A percentile compares a stretch with the other conserved stretches of the same genome.
phyloP scores from a whole-genome alignment of 768 basidiomycete species.

The Boletus edulis region DNA sequence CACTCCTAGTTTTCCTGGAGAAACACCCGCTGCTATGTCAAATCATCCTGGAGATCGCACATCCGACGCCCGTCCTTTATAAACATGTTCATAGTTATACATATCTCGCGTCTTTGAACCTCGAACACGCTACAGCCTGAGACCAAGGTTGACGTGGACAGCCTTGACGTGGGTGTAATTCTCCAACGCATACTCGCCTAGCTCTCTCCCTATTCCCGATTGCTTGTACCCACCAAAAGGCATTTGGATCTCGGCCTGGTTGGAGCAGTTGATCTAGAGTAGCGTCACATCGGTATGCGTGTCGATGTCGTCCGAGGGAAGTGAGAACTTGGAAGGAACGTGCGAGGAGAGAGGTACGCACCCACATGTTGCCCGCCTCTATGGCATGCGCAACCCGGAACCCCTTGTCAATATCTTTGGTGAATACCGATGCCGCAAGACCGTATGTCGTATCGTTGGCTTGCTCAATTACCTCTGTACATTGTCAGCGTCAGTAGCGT shows the following conservation, averaged over 20 bases:
- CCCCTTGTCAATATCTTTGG: conserved; percentile 33
- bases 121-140: background rate
- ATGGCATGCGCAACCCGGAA: conserved; percentile 40
- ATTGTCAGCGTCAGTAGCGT: too few species aligned
- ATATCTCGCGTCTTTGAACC: background rate
- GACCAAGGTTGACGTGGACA: conserved; percentile 8
- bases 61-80: too few species aligned
- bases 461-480: conserved; percentile 7
- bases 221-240: conserved; percentile 12
- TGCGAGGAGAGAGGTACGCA: conserved; percentile 17
- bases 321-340: too few species aligned
- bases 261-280: conserved; percentile 3
- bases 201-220: conserved; percentile 6
- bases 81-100: background rate
- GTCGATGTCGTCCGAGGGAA: too few species aligned
- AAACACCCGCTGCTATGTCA: too few species aligned
- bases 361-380: conserved; percentile 60
- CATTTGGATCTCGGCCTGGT: conserved; percentile 7
- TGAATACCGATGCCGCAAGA: conserved; percentile 9
- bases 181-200: conserved; percentile 12
- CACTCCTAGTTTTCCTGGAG: too few species aligned
- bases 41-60: too few species aligned
- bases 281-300: background rate
- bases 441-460: conserved; percentile 10
- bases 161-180: conserved; percentile 10